Percentiles rank a stretch among this genome's conserved stretches.
phyloP scores from a whole-genome alignment of 495 filamentous ascomycete genomes.

The Hypoxylon cercidicola region DNA sequence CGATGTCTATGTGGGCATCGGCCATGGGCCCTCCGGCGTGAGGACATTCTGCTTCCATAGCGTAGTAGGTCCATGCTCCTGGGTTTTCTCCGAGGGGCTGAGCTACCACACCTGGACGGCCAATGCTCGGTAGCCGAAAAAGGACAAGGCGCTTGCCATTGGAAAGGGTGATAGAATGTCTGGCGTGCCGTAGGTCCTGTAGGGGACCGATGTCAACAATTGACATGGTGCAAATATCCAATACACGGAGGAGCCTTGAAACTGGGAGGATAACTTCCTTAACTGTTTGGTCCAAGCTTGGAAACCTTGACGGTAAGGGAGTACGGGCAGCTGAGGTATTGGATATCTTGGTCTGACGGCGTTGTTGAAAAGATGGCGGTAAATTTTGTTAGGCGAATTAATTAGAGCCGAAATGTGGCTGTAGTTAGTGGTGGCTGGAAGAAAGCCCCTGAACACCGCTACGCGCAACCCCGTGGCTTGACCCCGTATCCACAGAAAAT shows the following conservation, averaged over 20 bases:
- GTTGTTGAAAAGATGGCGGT: too few relatives aligned
- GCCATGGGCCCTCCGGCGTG: constrained; percentile 64
- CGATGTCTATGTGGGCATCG: constrained; percentile 62
- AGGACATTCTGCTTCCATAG: constrained; percentile 65
- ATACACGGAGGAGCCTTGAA: neutral
- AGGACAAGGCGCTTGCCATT: constrained; percentile 62
- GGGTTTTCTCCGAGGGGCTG: constrained; percentile 44
- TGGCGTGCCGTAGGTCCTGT: constrained; percentile 53
- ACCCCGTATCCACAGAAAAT: neutral
- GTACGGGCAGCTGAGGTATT: neutral
- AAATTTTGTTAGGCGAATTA: too few relatives aligned
- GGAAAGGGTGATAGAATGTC: constrained; percentile 61
- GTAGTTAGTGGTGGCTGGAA: constrained; percentile 15
- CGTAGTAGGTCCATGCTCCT: constrained; percentile 62
- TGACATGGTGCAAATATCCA: constrained; percentile 32
- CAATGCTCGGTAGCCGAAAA: constrained; percentile 61
- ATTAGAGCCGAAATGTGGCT: constrained; percentile 10
- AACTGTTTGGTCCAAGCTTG: constrained; percentile 1
- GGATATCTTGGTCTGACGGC: constrained; percentile 10
- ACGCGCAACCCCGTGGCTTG: neutral
- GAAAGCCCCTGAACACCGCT: too few relatives aligned
- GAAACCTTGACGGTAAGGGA: neutral
- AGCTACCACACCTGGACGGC: constrained; percentile 43
- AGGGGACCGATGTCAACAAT: constrained; percentile 52
- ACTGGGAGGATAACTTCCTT: neutral